Evolutionary conservation across 108 stramenopile genomes (phyloP).

Genomic region (Licmophora abbreviata): DNA sequence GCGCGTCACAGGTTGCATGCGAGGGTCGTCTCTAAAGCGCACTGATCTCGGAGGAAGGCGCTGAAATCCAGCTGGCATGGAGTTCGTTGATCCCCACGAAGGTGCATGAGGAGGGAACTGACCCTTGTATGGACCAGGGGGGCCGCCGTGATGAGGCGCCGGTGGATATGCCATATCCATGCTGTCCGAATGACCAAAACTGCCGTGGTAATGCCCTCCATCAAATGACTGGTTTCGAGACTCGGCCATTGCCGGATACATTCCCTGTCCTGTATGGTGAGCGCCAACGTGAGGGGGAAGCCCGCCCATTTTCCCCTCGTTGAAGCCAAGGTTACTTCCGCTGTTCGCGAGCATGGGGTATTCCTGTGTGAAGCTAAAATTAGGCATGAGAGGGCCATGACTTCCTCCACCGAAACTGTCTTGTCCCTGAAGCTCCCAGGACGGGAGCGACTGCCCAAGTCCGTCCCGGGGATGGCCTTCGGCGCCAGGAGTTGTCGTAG

Average conservation of each 20-base stretch:
- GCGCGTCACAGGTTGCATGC: constrained; percentile 18
- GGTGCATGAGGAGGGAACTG: constrained; percentile 32
- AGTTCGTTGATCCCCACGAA: constrained; percentile 30
- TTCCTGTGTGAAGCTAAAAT: constrained; percentile 46
- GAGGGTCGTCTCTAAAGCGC: constrained; percentile 1
- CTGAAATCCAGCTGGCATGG: constrained; percentile 7
- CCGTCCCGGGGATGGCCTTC: constrained; percentile 23
- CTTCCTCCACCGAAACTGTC: constrained; percentile 52
- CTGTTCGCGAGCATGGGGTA: constrained; percentile 36
- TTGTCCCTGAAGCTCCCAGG: constrained; percentile 59
- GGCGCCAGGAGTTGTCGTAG: constrained; percentile 30
- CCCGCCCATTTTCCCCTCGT: too few relatives aligned
- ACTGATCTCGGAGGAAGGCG: not conserved
- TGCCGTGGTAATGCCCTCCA: constrained; percentile 41
- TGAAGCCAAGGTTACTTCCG: constrained; percentile 26
- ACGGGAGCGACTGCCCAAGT: constrained; percentile 33
- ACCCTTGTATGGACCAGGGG: constrained; percentile 17
- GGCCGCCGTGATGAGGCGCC: constrained; percentile 2
- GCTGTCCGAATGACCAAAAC: constrained; percentile 35
- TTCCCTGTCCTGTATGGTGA: too few relatives aligned
- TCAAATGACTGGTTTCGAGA: constrained; percentile 58
- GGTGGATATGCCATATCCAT: constrained; percentile 34
- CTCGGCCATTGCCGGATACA: constrained; percentile 13
- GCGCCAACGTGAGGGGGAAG: too few relatives aligned
- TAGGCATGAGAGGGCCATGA: constrained; percentile 25